Base-by-base conservation (phyloP, 2,329 filamentous ascomycete species). In the Chrysoporthe puriensis region DNA sequence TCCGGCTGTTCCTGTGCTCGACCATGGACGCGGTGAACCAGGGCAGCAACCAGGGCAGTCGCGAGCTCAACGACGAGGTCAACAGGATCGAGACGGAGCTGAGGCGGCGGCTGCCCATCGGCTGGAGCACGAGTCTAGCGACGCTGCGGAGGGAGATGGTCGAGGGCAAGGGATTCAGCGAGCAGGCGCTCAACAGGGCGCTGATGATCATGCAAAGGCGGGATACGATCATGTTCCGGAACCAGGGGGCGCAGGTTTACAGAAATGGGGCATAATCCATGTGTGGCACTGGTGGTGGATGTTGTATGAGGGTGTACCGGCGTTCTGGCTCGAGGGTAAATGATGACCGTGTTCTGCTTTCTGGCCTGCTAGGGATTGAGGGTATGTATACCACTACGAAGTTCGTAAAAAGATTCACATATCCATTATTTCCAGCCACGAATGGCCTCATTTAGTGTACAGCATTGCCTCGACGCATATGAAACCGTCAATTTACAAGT, bases 21-120 rank as follows among this genome's bases (percentile, higher is more conserved):
- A 99, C 96, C 67, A 98, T 99, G 96, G 95, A 99, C 76, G 96
- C 96, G 8, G 94, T 98, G 66, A 95, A 93, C 69, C 93, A 97
- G 74, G 95, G 94, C 69, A 90, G 91, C 72, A 92, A 90, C 71
- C 88, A 92, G 73, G 93, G 92, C 48, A 94, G 90, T 75, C 91
- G 93, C 70, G 95, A 98, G 79, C 83, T 98, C 66, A 95, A 96
- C 79, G 93, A 97, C 62, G 96, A 98, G 78, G 92, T 93, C 6
- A 85, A 86, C 72, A 93, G 93, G 73, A 88, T 98, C 5, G 96
- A 98, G 80, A 89, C 93, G 18, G 96, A 98, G 82, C 83, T 99
- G 63, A 90, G 93, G 80, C 87, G 93, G 67, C 86, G 95, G 36
- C 82, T 99, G 73, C 94, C 96, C 0, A 96, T 99, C 72, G 96